These are phyloP conservation scores for Raphanus sativus DNA, from an alignment of 345 rosid genomes.

Conservation along the genomic window DNA sequence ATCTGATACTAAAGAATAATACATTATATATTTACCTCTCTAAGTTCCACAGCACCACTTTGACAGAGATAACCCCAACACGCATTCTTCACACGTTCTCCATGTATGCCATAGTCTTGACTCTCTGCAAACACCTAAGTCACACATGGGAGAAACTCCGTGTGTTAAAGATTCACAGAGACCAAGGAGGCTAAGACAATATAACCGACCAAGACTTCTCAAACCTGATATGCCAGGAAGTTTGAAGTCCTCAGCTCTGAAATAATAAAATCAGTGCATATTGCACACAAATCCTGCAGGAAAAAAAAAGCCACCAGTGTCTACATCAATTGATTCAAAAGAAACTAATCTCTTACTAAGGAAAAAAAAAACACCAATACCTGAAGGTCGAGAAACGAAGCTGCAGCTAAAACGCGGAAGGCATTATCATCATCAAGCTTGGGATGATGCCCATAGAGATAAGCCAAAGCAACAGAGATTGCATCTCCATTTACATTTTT, in stretches of 20 bases:
- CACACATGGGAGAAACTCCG: constrained; percentile 21
- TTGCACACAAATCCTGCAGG: constrained; percentile 88
- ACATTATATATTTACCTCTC: constrained; percentile 58
- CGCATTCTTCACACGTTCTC: constrained; percentile 94
- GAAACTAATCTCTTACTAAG: constrained; percentile 10
- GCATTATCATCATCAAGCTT: constrained; percentile 89
- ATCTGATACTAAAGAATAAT: neutral
- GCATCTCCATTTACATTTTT: constrained; percentile 89
- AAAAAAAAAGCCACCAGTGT: neutral
- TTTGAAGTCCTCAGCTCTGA: constrained; percentile 90
- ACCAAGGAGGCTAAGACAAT: neutral
- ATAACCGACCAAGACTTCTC: constrained; percentile 20
- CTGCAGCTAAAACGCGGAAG: constrained; percentile 92
- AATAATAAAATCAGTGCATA: constrained; percentile 89
- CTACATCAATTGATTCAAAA: neutral
- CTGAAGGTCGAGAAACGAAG: constrained; percentile 98
- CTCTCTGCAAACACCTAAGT: constrained; percentile 90
- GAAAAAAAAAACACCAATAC: constrained; percentile 30
- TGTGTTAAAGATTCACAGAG: constrained; percentile 9
- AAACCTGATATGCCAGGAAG: constrained; percentile 91
- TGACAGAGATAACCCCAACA: constrained; percentile 99
- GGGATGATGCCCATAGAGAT: constrained; percentile 82
- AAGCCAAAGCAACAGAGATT: constrained; percentile 78
- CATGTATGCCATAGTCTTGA: constrained; percentile 95
- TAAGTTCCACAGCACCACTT: constrained; percentile 87